These are phyloP conservation scores for Grosmannia huntii DNA, from an alignment of 2,329 filamentous ascomycete species.

Conservation along the genomic window DNA sequence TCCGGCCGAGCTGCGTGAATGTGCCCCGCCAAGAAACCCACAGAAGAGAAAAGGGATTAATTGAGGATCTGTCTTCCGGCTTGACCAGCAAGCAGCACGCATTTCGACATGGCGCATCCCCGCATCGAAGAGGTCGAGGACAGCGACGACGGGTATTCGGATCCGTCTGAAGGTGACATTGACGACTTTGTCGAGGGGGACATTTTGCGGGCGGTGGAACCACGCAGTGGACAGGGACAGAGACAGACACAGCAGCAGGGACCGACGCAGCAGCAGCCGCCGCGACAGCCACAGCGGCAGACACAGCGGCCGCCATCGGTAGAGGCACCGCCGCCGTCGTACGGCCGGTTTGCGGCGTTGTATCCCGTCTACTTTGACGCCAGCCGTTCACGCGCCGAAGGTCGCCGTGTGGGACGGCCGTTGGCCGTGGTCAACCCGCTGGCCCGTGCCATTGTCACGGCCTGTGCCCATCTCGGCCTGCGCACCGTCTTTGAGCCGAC, in stretches of 20 bases:
- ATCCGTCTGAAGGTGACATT: constrained; percentile 81
- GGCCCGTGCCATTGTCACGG: constrained; percentile 77
- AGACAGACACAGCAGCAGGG: constrained; percentile 8
- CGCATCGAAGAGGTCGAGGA: constrained; percentile 89
- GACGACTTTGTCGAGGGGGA: constrained; percentile 47
- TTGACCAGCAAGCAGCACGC: not conserved
- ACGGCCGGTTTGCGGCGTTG: constrained; percentile 73
- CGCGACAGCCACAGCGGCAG: not conserved
- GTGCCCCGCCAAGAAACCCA: no score
- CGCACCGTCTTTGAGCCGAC: constrained; percentile 75
- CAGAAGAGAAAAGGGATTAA: no score
- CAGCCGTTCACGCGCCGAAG: constrained; percentile 59
- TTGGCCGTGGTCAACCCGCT: constrained; percentile 76
- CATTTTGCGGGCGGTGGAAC: constrained; percentile 35
- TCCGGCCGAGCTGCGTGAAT: no score
- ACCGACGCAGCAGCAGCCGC: constrained; percentile 7
- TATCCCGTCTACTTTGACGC: constrained; percentile 95
- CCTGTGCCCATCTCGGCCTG: constrained; percentile 60
- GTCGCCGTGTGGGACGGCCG: constrained; percentile 60
- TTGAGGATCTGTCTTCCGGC: not conserved
- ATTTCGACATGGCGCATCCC: constrained; percentile 59
- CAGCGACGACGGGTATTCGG: constrained; percentile 58
- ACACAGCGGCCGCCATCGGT: constrained; percentile 9
- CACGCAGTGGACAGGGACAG: constrained; percentile 2
- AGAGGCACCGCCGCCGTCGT: constrained; percentile 30